Base-by-base conservation (phyloP, 1,284 basidiomycete genomes). In the Ustilago nuda region DNA sequence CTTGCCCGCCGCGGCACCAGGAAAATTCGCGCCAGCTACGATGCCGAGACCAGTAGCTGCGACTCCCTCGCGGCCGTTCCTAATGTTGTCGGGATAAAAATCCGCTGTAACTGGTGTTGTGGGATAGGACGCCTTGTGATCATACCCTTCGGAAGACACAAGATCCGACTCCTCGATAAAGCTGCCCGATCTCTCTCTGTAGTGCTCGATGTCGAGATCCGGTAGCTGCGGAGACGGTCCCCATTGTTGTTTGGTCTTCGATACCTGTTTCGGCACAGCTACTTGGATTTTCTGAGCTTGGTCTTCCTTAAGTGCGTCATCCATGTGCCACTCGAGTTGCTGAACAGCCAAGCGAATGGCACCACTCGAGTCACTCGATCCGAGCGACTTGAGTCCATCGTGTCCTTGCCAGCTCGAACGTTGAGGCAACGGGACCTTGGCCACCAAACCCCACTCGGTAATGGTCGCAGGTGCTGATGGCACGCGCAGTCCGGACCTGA, bases 311-410 rank as follows among this genome's bases (percentile, higher is more conserved):
- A 80, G 59, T 13, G 76, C 75, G 39, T 76, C 66, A 43, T 83
- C 78, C 80, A 80, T 82, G 11, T 78, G 76, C 8, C 56, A 61
- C 27, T 78, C 74, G 32, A 80, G 78, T 17, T 80, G 75, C 45
- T 61, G 62, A 4, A 82, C 46, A 17, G 79, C 75, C 35, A 74
- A 19, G 7, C 72, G 70, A 12, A 79, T 64, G 15, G 67, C 79
- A 45, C 69, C 63, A 1, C 43, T 56, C 1, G 69, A 68, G 9
- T 69, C 74, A 54, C 59, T 64, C 5, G 69, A 66, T 2, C 27
- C 62, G 7, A 69, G 69, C 41, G 64, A 72, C 37, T 66, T 72
- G 27, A 63, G 46, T 15, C 61, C 56, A 7, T 61, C 75, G 36
- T 73, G 63, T 0, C 66, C 66, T 27, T 77, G 75, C 8, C 71